These are phyloP conservation scores for Annulohypoxylon stygium DNA, from an alignment of 495 filamentous ascomycete genomes.

Conservation along the genomic window DNA sequence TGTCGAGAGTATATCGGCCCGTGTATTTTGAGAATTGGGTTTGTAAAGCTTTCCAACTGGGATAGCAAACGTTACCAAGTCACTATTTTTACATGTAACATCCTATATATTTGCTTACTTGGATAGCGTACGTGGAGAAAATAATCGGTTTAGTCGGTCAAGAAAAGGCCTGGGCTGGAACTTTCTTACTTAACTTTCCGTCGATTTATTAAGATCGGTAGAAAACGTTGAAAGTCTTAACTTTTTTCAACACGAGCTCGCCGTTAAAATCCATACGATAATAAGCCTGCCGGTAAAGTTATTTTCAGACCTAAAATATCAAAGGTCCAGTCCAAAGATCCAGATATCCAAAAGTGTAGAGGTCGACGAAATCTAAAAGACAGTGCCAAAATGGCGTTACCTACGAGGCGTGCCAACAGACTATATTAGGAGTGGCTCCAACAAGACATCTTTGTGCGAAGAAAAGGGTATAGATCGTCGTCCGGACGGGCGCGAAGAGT, in stretches of 20 bases:
- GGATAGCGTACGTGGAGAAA: not conserved
- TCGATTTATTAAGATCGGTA: conserved; percentile 6
- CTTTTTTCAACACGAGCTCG: not conserved
- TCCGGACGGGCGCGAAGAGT: conserved; percentile 28
- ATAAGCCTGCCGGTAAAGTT: conserved; percentile 13
- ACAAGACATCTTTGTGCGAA: conserved; percentile 12
- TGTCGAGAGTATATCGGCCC: not conserved
- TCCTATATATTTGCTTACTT: conserved; percentile 8
- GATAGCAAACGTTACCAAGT: conserved; percentile 14
- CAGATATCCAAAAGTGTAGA: too few relatives aligned
- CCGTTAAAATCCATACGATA: conserved; percentile 1
- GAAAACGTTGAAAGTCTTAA: not conserved
- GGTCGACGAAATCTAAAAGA: conserved; percentile 15
- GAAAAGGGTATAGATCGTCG: conserved; percentile 42
- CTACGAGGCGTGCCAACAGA: conserved; percentile 31
- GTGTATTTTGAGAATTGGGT: not conserved
- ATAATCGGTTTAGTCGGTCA: not conserved
- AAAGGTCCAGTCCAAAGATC: not conserved
- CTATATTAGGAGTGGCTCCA: conserved; percentile 29
- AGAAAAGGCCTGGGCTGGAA: conserved; percentile 6
- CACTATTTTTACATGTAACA: conserved; percentile 5
- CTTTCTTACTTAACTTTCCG: conserved; percentile 1
- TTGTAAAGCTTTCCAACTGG: not conserved
- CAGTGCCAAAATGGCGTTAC: conserved; percentile 32
- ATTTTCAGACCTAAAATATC: conserved; percentile 20